Evolutionary conservation across 495 filamentous ascomycete species (phyloP), one percentile per base, ranked within the genome.

Genomic region (Corynascus novoguineensis): DNA sequence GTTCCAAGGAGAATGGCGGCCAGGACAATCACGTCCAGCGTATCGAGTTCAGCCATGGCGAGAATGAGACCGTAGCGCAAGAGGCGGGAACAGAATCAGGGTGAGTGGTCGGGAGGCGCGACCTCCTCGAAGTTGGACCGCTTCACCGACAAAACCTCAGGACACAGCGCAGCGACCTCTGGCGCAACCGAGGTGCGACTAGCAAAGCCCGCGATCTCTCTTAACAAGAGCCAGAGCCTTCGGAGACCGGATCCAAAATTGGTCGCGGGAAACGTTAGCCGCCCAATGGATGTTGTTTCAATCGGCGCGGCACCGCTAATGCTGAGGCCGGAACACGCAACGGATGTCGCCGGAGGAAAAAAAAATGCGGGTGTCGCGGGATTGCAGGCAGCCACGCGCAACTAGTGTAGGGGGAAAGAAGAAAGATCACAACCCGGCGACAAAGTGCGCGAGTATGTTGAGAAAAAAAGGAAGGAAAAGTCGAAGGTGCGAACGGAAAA

Each of bases 31-130:
- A 97, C 76, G 78, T 98, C 93, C 73, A 97, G 78, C 4, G 90
- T 95, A 68, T 98, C 93, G 67, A 98, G 86, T 80, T 96, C 89
- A 59, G 92, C 88, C 93, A 98, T 98, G 49, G 66, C 53, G 63
- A 57, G 40, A 35, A 40, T 8, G 32, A 14, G 24, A 4, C 24
- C 14, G n/a, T 17, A 27, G 47, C 25, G 21, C 19, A 28, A 12
- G 17, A n/a, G 17, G n/a, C 11, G 24, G 22, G 7, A 8, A 15
- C 22, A 25, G 8, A 10, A 2, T 22, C 1, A 7, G 25, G 15
- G 27, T 3, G 11, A 56, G 24, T 9, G 11, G 42, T 7, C 22
- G 50, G 19, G 32, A n/a, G 7, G 5, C 14, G 21, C 21, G 34
- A 6, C 37, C 35, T 51, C 10, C 32, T 38, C 22, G 51, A 12